A percentile compares a stretch with the other conserved stretches of the same genome.
Evolutionary conservation across 345 rosid genomes (phyloP).

Genomic region (Psidium friedrichsthalianum): DNA sequence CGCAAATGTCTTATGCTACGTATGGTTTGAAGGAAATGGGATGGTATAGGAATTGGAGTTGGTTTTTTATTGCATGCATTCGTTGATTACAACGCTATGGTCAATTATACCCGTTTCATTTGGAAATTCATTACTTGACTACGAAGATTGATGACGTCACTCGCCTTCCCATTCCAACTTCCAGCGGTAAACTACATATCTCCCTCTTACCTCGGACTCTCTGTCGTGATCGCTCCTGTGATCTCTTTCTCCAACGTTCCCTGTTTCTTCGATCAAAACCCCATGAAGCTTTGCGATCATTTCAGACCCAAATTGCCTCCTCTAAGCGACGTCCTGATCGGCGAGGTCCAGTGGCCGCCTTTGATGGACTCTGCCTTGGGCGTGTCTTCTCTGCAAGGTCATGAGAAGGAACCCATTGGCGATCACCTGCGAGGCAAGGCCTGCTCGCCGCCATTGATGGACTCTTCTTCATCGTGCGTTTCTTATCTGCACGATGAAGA

Average conservation of each 20-base stretch:
- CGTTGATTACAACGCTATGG: background rate
- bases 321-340: background rate
- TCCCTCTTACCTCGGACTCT: background rate
- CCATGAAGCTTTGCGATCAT: background rate
- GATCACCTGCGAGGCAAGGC: too few species aligned
- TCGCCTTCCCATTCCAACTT: background rate
- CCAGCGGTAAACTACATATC: background rate
- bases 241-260: background rate
- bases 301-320: background rate
- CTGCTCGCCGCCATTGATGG: background rate
- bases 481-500: background rate
- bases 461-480: background rate
- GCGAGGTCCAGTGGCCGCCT: background rate
- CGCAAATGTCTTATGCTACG: background rate
- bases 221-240: too few species aligned
- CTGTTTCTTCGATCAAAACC: background rate
- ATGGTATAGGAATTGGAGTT: too few species aligned
- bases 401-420: too few species aligned
- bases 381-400: too few species aligned
- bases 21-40: background rate
- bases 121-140: background rate
- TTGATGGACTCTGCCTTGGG: too few species aligned
- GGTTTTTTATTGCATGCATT: background rate
- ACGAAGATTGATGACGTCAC: background rate
- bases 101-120: background rate